Base-by-base conservation (phyloP, 2,329 filamentous ascomycete species). In the Elsinoe necatrix region DNA sequence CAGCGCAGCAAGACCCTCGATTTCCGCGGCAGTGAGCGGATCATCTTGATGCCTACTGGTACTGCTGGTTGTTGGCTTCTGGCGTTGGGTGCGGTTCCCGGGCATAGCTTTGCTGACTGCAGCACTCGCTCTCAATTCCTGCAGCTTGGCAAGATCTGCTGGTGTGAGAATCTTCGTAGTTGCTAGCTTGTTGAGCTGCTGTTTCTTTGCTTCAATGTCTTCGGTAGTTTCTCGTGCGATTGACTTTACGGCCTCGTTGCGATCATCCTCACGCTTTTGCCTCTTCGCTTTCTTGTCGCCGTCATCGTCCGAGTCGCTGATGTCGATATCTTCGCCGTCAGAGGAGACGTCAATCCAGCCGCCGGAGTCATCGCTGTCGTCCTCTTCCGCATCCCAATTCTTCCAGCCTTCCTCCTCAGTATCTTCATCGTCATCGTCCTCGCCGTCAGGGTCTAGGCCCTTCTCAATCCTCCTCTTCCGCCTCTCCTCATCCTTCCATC, bases 111-210 rank as follows among this genome's bases (percentile, higher is more conserved):
- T 85, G 61, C 86, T 82, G 47, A 97, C 74, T 34, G 82, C 80
- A 18, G 89, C 83, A 42, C 86, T 77, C 51, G 87, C 77, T 47
- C 89, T 87, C 21, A 98, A 83, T 72, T 96, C 92, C 60, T 89
- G 84, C 18, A 98, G 84, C 70, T 97, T 97, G 63, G 88, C 85
- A n/a, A 97, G 80, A 71, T 98, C 93, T 11, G 93, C 93, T 0
- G 93, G 93, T 0, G 93, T 98, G 60, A 98, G 84, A 62, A 98
- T 95, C 50, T 88, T 86, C 1, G 89, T 95, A 0, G 89, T 95
- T n/a, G 91, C 91, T 42, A 96, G 82, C 65, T 84, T 89, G 11
- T 85, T 83, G 31, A 73, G 66, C 48, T 68, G 66, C n/a, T 55
- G 48, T 55, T 58, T 29, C 35, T 58, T 57, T 25, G 51, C 62